phyloP scores from a whole-genome alignment of 176 grass and related monocot genomes.

The Oryza officinalis region DNA sequence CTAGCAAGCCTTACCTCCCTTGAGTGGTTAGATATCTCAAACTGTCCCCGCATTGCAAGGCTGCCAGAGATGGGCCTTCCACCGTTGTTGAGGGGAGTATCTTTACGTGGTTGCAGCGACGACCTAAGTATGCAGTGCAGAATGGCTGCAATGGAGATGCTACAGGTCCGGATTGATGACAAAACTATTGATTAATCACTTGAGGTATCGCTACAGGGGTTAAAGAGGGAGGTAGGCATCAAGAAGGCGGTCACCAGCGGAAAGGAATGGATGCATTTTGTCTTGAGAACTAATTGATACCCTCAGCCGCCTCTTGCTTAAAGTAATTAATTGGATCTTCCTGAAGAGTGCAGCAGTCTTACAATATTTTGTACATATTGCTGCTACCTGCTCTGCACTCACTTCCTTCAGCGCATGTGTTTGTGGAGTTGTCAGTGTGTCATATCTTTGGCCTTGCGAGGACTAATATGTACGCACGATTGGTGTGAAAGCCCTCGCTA shows the following conservation, averaged over 20 bases:
- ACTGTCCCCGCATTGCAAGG: not conserved
- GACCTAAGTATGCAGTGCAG: not conserved
- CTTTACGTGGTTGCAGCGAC: not conserved
- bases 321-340: no score
- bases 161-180: not conserved
- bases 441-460: no score
- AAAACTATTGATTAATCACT: not conserved
- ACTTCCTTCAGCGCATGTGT: no score
- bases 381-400: no score
- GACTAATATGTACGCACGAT: no score
- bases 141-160: not conserved
- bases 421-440: no score
- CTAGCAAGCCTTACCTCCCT: slow-evolving; percentile 29
- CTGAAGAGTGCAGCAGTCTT: no score
- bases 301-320: no score
- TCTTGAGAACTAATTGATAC: not conserved
- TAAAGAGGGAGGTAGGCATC: no score
- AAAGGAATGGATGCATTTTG: not conserved
- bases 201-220: not conserved
- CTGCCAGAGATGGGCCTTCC: slow-evolving; percentile 26
- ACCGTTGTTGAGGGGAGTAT: not conserved
- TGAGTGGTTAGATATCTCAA: not conserved
- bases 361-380: no score
- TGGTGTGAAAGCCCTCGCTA: no score
- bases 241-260: no score